Evolutionary conservation across 371 early-diverging fungal species (phyloP).

Genomic region (Mortierella sp.): DNA sequence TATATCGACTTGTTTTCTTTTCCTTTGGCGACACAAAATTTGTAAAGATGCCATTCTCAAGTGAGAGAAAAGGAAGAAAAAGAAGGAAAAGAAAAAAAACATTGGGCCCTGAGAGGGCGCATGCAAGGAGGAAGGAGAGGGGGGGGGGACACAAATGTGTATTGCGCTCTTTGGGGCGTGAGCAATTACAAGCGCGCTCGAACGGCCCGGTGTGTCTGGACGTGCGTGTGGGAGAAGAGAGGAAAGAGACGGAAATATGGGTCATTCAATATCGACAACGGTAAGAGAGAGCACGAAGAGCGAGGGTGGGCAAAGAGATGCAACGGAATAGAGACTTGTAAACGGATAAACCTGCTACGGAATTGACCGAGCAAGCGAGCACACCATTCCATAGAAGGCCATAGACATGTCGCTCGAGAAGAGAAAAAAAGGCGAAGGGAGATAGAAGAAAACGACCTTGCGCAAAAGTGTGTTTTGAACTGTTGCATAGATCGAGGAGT

Average conservation of each 20-base stretch:
- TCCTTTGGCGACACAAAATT: slow-evolving; percentile 12
- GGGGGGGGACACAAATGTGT: neutral
- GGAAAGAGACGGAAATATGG: neutral
- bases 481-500: neutral
- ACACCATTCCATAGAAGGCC: neutral
- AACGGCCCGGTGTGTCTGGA: neutral
- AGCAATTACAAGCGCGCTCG: neutral
- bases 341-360: neutral
- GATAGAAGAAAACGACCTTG: neutral
- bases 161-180: slow-evolving; percentile 2
- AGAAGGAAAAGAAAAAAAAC: neutral
- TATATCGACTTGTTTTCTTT: neutral
- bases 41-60: neutral
- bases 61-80: slow-evolving; percentile 2
- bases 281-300: neutral
- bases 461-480: too few species aligned
- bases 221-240: neutral
- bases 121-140: neutral
- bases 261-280: neutral
- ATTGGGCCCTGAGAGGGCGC: slow-evolving; percentile 5
- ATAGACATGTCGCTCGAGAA: neutral
- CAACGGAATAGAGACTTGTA: neutral
- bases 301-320: neutral
- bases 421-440: neutral
- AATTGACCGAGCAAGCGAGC: slow-evolving; percentile 1